Conservation (phyloP, 1,284 basidiomycete genomes). For the Moniliophthora roreri region DNA sequence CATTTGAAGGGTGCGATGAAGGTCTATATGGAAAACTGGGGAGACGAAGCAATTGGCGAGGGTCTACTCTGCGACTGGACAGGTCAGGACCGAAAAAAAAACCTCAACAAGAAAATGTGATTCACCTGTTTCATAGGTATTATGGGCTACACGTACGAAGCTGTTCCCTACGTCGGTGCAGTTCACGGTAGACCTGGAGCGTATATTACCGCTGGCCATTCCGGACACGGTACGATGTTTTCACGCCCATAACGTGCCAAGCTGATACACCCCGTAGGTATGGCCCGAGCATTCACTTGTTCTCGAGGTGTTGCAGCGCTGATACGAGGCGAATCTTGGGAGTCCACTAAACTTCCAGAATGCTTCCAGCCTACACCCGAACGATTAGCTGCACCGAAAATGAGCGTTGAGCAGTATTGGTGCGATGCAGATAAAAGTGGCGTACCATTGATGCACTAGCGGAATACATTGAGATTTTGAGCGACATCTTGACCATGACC, state of each 20-base stretch:
- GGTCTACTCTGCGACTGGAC: slow-evolving; percentile 26
- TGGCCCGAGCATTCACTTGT: slow-evolving; percentile 28
- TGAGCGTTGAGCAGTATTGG: slow-evolving; percentile 17
- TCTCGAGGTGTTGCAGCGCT: slow-evolving; percentile 25
- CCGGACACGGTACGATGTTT: slow-evolving; percentile 23
- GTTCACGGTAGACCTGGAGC: slow-evolving; percentile 24
- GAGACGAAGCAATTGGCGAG: slow-evolving; percentile 23
- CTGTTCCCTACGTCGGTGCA: slow-evolving; percentile 27
- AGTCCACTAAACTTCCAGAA: slow-evolving; percentile 25
- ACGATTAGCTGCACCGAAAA: slow-evolving; percentile 13
- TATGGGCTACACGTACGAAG: slow-evolving; percentile 27
- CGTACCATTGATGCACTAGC: slow-evolving; percentile 4
- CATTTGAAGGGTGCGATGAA: slow-evolving; percentile 18
- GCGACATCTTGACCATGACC: too few species aligned
- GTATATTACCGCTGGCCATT: slow-evolving; percentile 27
- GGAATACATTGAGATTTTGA: too few species aligned
- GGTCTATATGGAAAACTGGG: slow-evolving; percentile 20
- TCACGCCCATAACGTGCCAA: neutral
- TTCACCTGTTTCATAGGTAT: slow-evolving; percentile 13
- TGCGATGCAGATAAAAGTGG: slow-evolving; percentile 4
- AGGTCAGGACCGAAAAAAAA: slow-evolving; percentile 18
- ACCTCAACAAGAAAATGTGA: neutral
- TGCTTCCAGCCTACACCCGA: slow-evolving; percentile 27
- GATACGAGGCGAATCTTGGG: slow-evolving; percentile 22
- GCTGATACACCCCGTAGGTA: slow-evolving; percentile 14